A percentile compares a stretch with the other conserved stretches of the same genome.
Evolutionary conservation across 169 alveolate genomes (phyloP).

Genomic region (Hepatocystis sp.): DNA sequence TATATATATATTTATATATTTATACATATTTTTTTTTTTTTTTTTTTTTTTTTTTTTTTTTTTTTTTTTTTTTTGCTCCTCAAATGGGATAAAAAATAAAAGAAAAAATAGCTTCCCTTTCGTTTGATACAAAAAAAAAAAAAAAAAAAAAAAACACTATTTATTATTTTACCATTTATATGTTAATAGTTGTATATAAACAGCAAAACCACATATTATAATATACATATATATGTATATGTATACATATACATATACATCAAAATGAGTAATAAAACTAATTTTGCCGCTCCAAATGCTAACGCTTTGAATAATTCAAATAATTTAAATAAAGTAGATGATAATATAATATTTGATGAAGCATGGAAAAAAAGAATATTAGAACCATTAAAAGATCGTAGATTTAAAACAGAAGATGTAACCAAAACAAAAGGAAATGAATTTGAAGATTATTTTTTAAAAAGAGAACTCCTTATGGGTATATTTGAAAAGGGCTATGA

Average conservation of each 20-base stretch:
- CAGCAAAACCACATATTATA: no score
- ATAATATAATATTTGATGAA: slow-evolving; percentile 70
- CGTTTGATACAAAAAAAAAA: no score
- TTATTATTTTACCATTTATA: no score
- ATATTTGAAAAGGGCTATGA: slow-evolving; percentile 98
- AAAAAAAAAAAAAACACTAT: no score
- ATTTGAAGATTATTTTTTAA: slow-evolving; percentile 97
- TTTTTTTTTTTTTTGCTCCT: no score
- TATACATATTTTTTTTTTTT: no score
- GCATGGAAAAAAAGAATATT: slow-evolving; percentile 69
- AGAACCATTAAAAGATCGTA: slow-evolving; percentile 67
- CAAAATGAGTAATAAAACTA: slow-evolving; percentile 73
- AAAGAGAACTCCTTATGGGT: slow-evolving; percentile 96
- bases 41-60: slow-evolving; percentile 2
- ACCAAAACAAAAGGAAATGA: slow-evolving; percentile 98
- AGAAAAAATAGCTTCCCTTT: no score
- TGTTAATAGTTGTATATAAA: no score
- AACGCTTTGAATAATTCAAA: slow-evolving; percentile 66
- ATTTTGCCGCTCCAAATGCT: slow-evolving; percentile 52
- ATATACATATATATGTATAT: no score
- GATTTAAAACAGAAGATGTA: slow-evolving; percentile 92
- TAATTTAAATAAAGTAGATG: slow-evolving; percentile 59
- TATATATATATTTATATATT: no score
- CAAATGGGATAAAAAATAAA: no score
- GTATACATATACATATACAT: not conserved